Conservation (phyloP, 495 filamentous ascomycete genomes). For the Paragyromitra xinjiangensis region DNA sequence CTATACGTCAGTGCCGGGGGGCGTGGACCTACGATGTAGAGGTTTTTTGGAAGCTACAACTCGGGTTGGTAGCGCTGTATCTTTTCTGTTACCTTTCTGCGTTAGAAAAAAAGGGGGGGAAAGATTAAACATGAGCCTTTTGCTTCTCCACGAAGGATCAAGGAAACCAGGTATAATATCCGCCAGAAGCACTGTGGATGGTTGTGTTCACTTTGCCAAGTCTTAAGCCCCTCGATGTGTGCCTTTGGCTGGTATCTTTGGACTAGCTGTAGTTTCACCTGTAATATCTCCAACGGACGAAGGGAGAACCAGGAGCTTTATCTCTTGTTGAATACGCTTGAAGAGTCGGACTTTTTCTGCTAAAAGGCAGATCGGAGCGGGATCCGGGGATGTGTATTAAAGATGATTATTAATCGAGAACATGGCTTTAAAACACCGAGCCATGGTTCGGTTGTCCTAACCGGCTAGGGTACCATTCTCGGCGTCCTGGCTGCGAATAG, state of each 20-base stretch:
- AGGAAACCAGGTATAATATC: too few relatives aligned
- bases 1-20: background rate
- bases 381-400: background rate
- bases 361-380: constrained; percentile 27
- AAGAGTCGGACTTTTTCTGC: constrained; percentile 1
- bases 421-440: background rate
- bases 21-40: too few relatives aligned
- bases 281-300: constrained; percentile 15
- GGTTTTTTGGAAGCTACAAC: too few relatives aligned
- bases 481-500: constrained; percentile 32
- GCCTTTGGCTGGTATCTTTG: background rate
- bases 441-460: constrained; percentile 10
- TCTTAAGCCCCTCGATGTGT: background rate
- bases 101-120: too few relatives aligned
- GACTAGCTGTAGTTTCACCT: background rate
- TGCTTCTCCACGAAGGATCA: too few relatives aligned
- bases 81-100: too few relatives aligned
- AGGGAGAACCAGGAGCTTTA: constrained; percentile 19
- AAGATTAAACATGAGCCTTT: too few relatives aligned
- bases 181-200: too few relatives aligned
- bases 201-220: background rate
- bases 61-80: too few relatives aligned
- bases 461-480: constrained; percentile 2
- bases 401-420: constrained; percentile 13
- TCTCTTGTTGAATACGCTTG: background rate